Conservation (phyloP, 345 rosid genomes). For the Orychophragmus violaceus region DNA sequence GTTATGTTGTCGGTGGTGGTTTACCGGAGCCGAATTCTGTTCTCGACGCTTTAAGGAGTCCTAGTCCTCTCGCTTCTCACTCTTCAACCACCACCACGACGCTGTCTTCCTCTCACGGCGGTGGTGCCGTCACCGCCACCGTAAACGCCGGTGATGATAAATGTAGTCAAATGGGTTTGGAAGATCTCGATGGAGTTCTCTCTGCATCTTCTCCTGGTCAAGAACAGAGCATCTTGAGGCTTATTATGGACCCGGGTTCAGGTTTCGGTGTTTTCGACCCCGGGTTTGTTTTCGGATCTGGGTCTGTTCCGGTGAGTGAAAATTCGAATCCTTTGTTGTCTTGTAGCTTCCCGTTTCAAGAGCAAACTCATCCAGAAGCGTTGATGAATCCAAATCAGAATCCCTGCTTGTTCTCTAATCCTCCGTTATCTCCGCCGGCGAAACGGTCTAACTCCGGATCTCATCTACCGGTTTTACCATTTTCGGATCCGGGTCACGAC, state of each 20-base stretch:
- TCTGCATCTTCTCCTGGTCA: conserved; percentile 52
- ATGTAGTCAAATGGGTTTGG: conserved; percentile 52
- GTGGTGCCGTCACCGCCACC: conserved; percentile 25
- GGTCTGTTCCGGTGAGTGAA: conserved; percentile 2
- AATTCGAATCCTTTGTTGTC: conserved; percentile 23
- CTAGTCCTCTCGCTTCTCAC: conserved; percentile 52
- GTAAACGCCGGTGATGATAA: conserved; percentile 31
- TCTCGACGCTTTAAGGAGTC: conserved; percentile 49
- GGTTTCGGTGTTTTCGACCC: conserved; percentile 67
- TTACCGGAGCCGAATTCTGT: conserved; percentile 59
- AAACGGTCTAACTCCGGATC: conserved; percentile 42
- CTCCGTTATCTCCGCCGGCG: conserved; percentile 43
- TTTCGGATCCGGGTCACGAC: conserved; percentile 43
- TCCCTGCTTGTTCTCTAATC: conserved; percentile 31
- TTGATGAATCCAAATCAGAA: conserved; percentile 1
- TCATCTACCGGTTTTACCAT: conserved; percentile 24
- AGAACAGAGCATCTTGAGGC: conserved; percentile 55
- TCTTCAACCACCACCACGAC: conserved; percentile 44
- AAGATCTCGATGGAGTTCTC: conserved; percentile 63
- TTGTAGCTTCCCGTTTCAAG: conserved; percentile 34
- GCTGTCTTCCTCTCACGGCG: conserved; percentile 70
- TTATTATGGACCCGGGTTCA: conserved; percentile 59
- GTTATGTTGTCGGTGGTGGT: conserved; percentile 37
- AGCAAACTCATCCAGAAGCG: conserved; percentile 25
- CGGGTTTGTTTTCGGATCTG: conserved; percentile 45